Conservation (phyloP, 139 green algal species). For the Coelastrella sp. region DNA sequence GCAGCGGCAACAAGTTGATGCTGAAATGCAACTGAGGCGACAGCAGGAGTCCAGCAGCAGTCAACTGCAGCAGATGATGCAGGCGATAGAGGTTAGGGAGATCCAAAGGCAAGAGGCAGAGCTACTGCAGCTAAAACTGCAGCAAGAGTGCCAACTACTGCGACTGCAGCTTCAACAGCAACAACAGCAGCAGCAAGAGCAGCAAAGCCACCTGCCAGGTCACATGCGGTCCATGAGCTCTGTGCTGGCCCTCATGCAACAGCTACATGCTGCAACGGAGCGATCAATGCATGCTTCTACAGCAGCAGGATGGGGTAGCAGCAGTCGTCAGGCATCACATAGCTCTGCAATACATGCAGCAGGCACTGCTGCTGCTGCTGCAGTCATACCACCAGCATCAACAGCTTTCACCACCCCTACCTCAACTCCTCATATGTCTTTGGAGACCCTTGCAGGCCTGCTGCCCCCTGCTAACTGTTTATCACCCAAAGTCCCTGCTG, state of each 20-base stretch:
- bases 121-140: conserved; percentile 14
- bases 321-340: background rate
- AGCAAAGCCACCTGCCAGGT: conserved; percentile 17
- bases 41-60: background rate
- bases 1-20: background rate
- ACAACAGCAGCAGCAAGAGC: conserved; percentile 1
- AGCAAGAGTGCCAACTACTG: conserved; percentile 37
- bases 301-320: conserved; percentile 7
- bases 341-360: background rate
- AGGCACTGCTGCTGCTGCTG: background rate
- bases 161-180: conserved; percentile 29
- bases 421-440: conserved; percentile 1
- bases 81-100: background rate
- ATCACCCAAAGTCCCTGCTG: background rate
- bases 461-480: conserved; percentile 5
- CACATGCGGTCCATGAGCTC: background rate
- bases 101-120: conserved; percentile 1
- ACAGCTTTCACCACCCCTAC: background rate
- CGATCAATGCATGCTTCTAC: background rate
- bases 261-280: conserved; percentile 10
- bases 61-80: conserved; percentile 26
- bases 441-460: conserved; percentile 10
- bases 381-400: background rate
- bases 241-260: conserved; percentile 9
- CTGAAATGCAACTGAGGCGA: conserved; percentile 11